Percentiles rank a stretch among this genome's conserved stretches.
Evolutionary conservation across 495 filamentous ascomycete genomes (phyloP).

Genomic region (Trichoderma virens): DNA sequence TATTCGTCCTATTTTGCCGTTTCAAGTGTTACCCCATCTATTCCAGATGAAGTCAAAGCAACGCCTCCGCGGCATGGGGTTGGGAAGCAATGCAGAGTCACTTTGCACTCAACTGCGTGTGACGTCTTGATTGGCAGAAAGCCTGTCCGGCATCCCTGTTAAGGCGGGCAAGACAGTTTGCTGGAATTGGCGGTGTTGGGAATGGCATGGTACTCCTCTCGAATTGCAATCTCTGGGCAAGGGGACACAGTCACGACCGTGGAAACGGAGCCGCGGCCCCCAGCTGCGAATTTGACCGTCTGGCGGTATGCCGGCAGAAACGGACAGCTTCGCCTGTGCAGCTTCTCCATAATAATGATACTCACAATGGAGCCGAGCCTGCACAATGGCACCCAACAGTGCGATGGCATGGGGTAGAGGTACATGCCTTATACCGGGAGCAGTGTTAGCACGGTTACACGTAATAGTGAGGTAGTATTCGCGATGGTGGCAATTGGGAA

Average conservation of each 20-base stretch:
- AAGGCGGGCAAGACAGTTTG: neutral
- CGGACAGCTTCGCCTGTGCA: slow-evolving; percentile 4
- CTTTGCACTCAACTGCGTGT: neutral
- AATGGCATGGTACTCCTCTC: neutral
- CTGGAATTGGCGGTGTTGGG: neutral
- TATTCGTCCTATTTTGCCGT: neutral
- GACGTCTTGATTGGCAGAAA: slow-evolving; percentile 2
- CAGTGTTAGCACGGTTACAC: too few relatives aligned
- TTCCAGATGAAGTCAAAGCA: neutral
- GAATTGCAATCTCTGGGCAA: neutral
- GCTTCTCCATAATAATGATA: neutral
- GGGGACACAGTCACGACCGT: neutral
- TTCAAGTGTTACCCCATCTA: neutral
- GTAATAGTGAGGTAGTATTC: too few relatives aligned
- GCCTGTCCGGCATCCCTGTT: neutral
- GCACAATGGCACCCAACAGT: neutral
- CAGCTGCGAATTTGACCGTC: neutral
- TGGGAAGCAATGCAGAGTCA: slow-evolving; percentile 5
- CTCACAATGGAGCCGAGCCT: neutral
- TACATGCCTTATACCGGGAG: too few relatives aligned
- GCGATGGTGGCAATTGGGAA: too few relatives aligned
- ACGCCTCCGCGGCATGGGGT: neutral
- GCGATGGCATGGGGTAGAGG: too few relatives aligned
- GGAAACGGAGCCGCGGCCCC: neutral
- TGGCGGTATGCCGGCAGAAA: slow-evolving; percentile 7